Evolutionary conservation across 2,329 filamentous ascomycete genomes (phyloP).

Genomic region (Penicillium sp.): DNA sequence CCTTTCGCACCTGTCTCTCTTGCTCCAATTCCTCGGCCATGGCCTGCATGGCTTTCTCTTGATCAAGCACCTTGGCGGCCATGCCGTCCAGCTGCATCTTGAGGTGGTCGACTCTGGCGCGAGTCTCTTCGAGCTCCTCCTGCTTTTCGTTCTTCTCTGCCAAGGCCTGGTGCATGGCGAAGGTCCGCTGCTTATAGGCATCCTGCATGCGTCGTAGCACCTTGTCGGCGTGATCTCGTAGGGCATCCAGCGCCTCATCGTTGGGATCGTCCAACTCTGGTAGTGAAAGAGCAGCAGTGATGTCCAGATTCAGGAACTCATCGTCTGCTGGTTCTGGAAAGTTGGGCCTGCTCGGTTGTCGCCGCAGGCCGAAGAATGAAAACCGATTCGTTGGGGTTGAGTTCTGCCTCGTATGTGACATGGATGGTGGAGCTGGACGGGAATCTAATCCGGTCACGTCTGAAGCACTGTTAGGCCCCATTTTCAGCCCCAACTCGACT

Average conservation of each 20-base stretch:
- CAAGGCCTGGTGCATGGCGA: constrained; percentile 43
- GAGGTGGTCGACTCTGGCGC: constrained; percentile 49
- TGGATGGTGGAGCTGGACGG: constrained; percentile 4
- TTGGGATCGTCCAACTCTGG: constrained; percentile 42
- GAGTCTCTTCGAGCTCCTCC: constrained; percentile 55
- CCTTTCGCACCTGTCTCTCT: constrained; percentile 35
- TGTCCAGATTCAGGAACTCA: constrained; percentile 48
- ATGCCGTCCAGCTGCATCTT: constrained; percentile 55
- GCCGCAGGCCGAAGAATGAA: constrained; percentile 37
- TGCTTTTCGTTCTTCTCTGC: constrained; percentile 50
- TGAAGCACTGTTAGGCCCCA: constrained; percentile 15
- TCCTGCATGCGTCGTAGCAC: constrained; percentile 48
- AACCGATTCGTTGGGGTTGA: constrained; percentile 29
- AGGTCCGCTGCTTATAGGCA: constrained; percentile 47
- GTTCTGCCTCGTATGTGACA: constrained; percentile 13
- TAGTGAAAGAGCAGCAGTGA: constrained; percentile 48
- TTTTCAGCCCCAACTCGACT: constrained; percentile 38
- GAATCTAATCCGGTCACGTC: constrained; percentile 12
- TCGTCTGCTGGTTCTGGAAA: constrained; percentile 40
- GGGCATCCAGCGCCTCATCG: constrained; percentile 49
- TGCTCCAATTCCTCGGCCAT: constrained; percentile 43
- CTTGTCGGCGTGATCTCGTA: constrained; percentile 50
- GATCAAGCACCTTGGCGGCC: constrained; percentile 47
- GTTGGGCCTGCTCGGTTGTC: constrained; percentile 22
- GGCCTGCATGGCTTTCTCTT: constrained; percentile 49